Conservation (phyloP, 2,329 filamentous ascomycete genomes). For the Nectriaceae sp. region DNA sequence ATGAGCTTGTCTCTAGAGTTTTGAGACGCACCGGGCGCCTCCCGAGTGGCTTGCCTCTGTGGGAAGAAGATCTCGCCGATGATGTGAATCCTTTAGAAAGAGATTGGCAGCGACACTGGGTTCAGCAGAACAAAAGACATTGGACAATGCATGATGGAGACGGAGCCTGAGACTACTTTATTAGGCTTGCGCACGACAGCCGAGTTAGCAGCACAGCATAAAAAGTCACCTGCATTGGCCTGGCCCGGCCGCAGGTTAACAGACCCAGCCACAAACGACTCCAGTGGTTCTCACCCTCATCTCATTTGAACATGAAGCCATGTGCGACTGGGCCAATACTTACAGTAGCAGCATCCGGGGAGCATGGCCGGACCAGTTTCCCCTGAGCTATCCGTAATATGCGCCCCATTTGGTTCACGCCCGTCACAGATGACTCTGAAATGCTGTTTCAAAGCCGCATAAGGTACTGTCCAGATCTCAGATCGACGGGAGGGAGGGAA, state of each 20-base stretch:
- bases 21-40: neutral
- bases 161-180: too few relatives aligned
- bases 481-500: neutral
- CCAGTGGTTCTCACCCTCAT: neutral
- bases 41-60: neutral
- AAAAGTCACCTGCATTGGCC: neutral
- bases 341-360: constrained; percentile 1
- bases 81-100: too few relatives aligned
- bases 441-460: neutral
- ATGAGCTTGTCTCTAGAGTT: neutral
- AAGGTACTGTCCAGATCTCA: neutral
- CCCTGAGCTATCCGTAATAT: neutral
- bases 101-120: constrained; percentile 4
- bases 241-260: neutral
- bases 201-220: constrained; percentile 3
- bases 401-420: neutral
- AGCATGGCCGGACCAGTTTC: neutral
- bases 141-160: too few relatives aligned
- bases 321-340: neutral
- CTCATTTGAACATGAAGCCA: neutral
- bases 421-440: neutral
- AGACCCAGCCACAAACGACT: too few relatives aligned
- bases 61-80: too few relatives aligned
- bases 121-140: too few relatives aligned
- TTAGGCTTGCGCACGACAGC: neutral